These are phyloP conservation scores for Mycena alexandri DNA, from an alignment of 768 basidiomycete species.

Conservation along the genomic window DNA sequence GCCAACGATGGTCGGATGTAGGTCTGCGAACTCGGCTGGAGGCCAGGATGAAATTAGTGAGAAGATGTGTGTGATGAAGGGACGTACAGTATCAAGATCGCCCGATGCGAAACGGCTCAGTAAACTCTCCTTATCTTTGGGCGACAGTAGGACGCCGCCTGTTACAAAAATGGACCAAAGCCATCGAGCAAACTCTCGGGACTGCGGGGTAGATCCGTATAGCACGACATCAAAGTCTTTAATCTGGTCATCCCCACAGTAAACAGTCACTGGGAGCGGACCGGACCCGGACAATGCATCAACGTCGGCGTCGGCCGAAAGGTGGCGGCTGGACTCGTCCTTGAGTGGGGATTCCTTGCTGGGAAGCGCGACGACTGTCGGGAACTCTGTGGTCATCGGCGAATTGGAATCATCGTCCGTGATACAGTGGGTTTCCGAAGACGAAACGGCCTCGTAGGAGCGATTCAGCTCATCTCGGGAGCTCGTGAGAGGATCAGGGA, in stretches of 20 bases:
- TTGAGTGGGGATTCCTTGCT: slow-evolving; percentile 9
- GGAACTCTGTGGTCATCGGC: slow-evolving; percentile 39
- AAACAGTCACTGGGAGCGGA: slow-evolving; percentile 17
- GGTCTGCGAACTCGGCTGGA: slow-evolving; percentile 56
- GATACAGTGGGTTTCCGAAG: slow-evolving; percentile 50
- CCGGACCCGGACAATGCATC: slow-evolving; percentile 1
- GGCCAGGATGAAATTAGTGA: slow-evolving; percentile 49
- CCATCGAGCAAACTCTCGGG: slow-evolving; percentile 73
- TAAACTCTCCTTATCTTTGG: not conserved
- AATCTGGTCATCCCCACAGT: slow-evolving; percentile 23
- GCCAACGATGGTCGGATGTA: slow-evolving; percentile 70
- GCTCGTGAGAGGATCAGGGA: slow-evolving; percentile 86
- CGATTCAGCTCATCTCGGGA: slow-evolving; percentile 72
- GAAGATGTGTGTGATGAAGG: slow-evolving; percentile 46
- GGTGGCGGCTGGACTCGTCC: slow-evolving; percentile 31
- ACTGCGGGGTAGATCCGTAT: slow-evolving; percentile 72
- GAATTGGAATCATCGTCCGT: slow-evolving; percentile 39
- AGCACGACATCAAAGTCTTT: slow-evolving; percentile 70
- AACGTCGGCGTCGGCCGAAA: slow-evolving; percentile 2
- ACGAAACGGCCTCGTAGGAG: slow-evolving; percentile 67
- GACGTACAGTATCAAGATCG: slow-evolving; percentile 36
- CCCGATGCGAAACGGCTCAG: not conserved
- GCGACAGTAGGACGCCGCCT: slow-evolving; percentile 46
- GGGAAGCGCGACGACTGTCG: slow-evolving; percentile 37
- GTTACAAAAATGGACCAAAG: slow-evolving; percentile 65